Conservation (phyloP, 2,329 filamentous ascomycete genomes). For the Aspergillus tanneri region DNA sequence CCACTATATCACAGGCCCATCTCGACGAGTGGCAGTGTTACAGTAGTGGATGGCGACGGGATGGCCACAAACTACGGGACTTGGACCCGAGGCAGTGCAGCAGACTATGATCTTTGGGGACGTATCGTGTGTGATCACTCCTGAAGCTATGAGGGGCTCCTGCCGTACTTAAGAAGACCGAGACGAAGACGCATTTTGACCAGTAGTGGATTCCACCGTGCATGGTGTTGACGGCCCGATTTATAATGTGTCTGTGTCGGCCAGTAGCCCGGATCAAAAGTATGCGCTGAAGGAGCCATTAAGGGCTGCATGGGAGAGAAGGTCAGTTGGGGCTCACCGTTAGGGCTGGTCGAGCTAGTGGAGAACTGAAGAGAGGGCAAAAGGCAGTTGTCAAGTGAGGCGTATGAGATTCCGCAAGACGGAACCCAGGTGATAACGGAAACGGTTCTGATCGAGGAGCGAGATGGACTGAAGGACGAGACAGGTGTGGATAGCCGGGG, state of each 20-base stretch:
- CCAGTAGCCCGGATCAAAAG: constrained; percentile 27
- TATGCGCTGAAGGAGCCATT: constrained; percentile 43
- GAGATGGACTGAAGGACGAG: constrained; percentile 17
- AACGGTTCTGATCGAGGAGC: constrained; percentile 23
- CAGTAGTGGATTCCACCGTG: constrained; percentile 17
- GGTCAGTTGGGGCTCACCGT: constrained; percentile 32
- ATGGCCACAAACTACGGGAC: constrained; percentile 43
- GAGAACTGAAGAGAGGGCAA: constrained; percentile 29
- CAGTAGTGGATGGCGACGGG: constrained; percentile 39
- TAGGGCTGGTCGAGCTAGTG: constrained; percentile 29
- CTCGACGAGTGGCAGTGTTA: constrained; percentile 26
- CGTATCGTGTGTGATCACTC: constrained; percentile 40
- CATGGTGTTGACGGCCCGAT: constrained; percentile 35
- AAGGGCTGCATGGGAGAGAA: constrained; percentile 41
- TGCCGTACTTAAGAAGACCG: constrained; percentile 50
- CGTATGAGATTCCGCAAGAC: constrained; percentile 22
- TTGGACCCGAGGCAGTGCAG: constrained; percentile 46
- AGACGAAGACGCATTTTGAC: constrained; percentile 34
- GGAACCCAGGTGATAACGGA: constrained; percentile 23
- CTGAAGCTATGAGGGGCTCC: constrained; percentile 50
- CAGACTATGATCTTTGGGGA: constrained; percentile 52
- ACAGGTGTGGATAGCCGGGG: constrained; percentile 27
- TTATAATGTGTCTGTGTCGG: constrained; percentile 11
- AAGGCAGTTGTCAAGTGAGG: constrained; percentile 29
- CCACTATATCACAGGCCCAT: constrained; percentile 32